These are phyloP conservation scores for Pyrus pyrifolia DNA, from an alignment of 306 rosid genomes.

Conservation along the genomic window DNA sequence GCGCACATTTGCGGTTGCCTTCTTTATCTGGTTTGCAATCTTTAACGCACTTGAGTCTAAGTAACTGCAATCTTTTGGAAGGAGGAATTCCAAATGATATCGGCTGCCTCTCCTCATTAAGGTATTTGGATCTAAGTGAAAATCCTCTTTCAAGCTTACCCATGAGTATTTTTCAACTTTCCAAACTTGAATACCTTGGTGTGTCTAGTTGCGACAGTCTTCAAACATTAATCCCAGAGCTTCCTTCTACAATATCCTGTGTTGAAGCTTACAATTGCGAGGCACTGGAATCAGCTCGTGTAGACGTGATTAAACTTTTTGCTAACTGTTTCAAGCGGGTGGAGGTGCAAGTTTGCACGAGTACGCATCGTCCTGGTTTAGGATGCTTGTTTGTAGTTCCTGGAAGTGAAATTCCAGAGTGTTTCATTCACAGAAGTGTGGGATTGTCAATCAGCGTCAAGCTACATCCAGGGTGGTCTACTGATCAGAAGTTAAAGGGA, in stretches of 20 bases:
- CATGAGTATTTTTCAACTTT: background rate
- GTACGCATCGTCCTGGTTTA: background rate
- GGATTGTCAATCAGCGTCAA: background rate
- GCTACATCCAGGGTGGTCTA: background rate
- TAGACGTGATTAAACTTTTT: background rate
- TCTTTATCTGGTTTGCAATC: background rate
- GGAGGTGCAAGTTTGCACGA: background rate
- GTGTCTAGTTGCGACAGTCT: background rate
- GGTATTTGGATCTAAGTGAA: background rate
- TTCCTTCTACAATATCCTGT: background rate
- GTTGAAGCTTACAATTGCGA: background rate
- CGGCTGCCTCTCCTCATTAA: constrained; percentile 9
- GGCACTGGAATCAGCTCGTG: background rate
- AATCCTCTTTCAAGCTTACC: background rate
- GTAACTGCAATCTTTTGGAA: constrained; percentile 11
- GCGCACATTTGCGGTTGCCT: background rate
- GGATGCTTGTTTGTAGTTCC: background rate
- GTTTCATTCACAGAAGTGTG: background rate
- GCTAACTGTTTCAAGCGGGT: background rate
- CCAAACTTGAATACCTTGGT: background rate
- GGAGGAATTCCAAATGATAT: constrained; percentile 8
- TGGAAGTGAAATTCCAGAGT: background rate
- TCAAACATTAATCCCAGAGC: background rate
- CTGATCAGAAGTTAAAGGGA: background rate
- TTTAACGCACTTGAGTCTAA: background rate